A percentile compares a stretch with the other conserved stretches of the same genome.
Conservation (phyloP, 108 stramenopile genomes). For the Skeletonema marinoi region DNA sequence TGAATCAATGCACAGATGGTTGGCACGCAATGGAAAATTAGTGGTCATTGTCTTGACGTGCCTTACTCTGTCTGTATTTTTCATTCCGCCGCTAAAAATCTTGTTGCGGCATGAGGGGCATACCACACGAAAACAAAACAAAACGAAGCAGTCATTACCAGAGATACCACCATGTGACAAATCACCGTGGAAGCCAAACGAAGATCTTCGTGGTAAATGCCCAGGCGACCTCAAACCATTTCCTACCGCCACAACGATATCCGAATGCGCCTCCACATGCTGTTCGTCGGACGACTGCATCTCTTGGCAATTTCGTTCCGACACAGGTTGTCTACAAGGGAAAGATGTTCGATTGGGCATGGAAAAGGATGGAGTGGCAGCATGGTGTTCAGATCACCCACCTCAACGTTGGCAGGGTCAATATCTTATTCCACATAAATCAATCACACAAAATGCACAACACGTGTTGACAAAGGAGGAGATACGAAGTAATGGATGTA, state of each 20-base stretch:
- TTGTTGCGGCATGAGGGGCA: neutral
- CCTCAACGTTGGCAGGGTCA: slow-evolving; percentile 60
- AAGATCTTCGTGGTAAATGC: slow-evolving; percentile 54
- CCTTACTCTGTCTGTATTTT: slow-evolving; percentile 1
- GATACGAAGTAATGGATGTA: slow-evolving; percentile 26
- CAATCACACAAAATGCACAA: neutral
- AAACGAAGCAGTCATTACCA: neutral
- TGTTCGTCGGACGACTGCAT: slow-evolving; percentile 45
- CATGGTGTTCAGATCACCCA: slow-evolving; percentile 61
- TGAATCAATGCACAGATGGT: slow-evolving; percentile 11
- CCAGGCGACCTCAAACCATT: slow-evolving; percentile 32
- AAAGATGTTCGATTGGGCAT: slow-evolving; percentile 54
- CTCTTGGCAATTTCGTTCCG: slow-evolving; percentile 54
- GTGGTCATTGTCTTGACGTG: neutral
- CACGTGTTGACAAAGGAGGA: slow-evolving; percentile 1
- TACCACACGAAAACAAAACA: neutral
- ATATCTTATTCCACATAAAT: slow-evolving; percentile 25
- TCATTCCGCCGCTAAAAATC: slow-evolving; percentile 13
- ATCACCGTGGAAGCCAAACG: slow-evolving; percentile 55
- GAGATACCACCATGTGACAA: slow-evolving; percentile 39
- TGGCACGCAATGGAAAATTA: slow-evolving; percentile 11
- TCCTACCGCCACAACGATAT: slow-evolving; percentile 12
- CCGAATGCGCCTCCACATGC: slow-evolving; percentile 48
- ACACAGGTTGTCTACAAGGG: slow-evolving; percentile 57
- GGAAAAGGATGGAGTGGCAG: slow-evolving; percentile 57